Evolutionary conservation across 192 early-diverging fungal genomes (phyloP), one percentile per base, ranked within the genome.

Genomic region (Coemansia sp.): DNA sequence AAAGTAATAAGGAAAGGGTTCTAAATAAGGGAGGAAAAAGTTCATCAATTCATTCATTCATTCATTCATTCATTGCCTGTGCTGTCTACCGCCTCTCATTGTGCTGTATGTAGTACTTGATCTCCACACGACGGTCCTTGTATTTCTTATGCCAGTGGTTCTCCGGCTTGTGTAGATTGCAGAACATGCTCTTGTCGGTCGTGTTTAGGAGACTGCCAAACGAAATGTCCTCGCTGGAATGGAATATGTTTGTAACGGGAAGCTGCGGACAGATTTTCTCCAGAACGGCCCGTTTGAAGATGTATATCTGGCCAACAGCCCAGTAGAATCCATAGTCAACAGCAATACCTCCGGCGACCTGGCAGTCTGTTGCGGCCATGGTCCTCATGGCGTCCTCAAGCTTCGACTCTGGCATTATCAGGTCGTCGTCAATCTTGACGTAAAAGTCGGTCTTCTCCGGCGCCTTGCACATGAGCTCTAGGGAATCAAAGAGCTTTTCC

Each of bases 401-500:
- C 22, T 62, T 62, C 1, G 61, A 46, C n/a, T 62, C 61, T 8
- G 61, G 16, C 61, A 62, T 62, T 17, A 62, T 25, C 43, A 62
- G 44, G 44, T 62, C 61, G 7, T 62, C 61, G 14, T 62, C 61
- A 7, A 46, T 46, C 44, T 62, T 62, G 16, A 62, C 44, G 11
- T 62, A 62, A n/a, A 62, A 62, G n/a, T 62, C 61, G 19, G 61
- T 62, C 11, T 46, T 45, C 38, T 62, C 17, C 5, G 61, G 7
- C 8, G 22, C 10, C 61, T 13, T 62, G 44, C 61, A 62, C 43
- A 62, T 20, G 11, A 46, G 3, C 3, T 32, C 61, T 2, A 62
- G 11, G 9, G 44, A 11, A 25, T 62, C 61, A 7, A 62, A 40
- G 7, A 62, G 61, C 32, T 62, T 62, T 6, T 25, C 16, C 5